Evolutionary conservation across 495 filamentous ascomycete species (phyloP), one percentile per base, ranked within the genome.

Genomic region (Tuber microsphaerosporum): DNA sequence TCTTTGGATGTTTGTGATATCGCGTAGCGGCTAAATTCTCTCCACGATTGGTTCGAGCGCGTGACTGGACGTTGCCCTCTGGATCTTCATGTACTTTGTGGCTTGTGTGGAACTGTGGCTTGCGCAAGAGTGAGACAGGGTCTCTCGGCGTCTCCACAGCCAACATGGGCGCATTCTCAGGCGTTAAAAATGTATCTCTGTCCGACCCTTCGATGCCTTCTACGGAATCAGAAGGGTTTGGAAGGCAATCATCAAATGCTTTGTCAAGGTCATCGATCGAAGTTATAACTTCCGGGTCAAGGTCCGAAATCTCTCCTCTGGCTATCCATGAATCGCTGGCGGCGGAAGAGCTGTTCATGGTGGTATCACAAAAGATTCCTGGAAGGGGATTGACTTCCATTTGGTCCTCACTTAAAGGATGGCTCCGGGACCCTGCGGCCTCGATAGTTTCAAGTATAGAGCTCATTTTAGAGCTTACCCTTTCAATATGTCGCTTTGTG

Each of bases 351-450:
- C 51, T 31, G 51, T 12, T 61, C 51, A 61, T 16, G 4, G 51
- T 31, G 4, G 51, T 61, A 61, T 16, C 51, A 61, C 51, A 61
- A 69, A 79, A 79, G 51, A 79, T 78, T 10, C 69, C 73, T 14
- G 77, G 77, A 51, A 79, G 76, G 22, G 77, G 73, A 20, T 79
- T 48, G 16, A 48, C 77, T 41, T 79, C 77, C 48, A 73, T 45
- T 43, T 48, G 61, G 22, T 69, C 42, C 7, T 56, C 51, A 41
- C 44, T 76, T 26, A 31, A 68, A 37, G 9, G 39, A 9, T 70
- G 41, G 31, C 43, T 51, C 70, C 56, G 71, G 10, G 65, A 44
- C 16, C n/a, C 51, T 26, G 51, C 16, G 26, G 51, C 51, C n/a
- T 61, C 51, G 26, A 75, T 79, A 4, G 70, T 72, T 39, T 79